Evolutionary conservation across 148 eudicot species (phyloP), one percentile per base, ranked within the genome.

Genomic region (Fagopyrum tataricum): DNA sequence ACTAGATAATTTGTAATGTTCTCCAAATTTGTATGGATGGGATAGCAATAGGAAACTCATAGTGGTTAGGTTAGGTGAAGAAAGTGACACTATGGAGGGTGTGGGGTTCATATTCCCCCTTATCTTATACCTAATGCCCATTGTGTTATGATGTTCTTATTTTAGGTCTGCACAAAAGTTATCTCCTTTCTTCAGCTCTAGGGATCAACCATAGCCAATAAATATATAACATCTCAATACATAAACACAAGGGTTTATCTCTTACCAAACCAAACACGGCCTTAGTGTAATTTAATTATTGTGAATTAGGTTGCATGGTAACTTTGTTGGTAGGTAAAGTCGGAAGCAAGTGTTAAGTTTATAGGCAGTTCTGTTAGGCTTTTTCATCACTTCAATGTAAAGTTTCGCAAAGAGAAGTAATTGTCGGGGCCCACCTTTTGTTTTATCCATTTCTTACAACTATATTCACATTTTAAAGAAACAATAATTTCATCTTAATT

Each of bases 11-110:
- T 5, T 31, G 12, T 62, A 14, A 62, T 62, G 26, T 37, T 31
- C 5, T 26, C 18, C 23, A 59, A 62, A 26, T 26, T 31, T 64
- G 69, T 64, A 64, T 64, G 69, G 69, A 64, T 64, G 44, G 72
- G 31, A 43, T 68, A n/a, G 72, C 26, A 20, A 41, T 67, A 7
- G 71, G 48, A 17, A 68, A 41, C 5, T 42, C 4, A 18, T 70
- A 70, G 72, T 70, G 72, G 72, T 70, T 70, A 46, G 72, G 72
- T 70, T 70, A 70, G 72, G 72, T 70, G 72, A 37, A 15, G 72
- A 44, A 70, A 70, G 72, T 43, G 72, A 70, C 72, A 43, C 17
- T 21, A 43, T 44, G 72, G 72, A 70, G 14, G n/a, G 14, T 10
- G 70, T 31, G 44, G 44, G 70, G 70, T 37, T 21, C 1, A 64